phyloP scores from a whole-genome alignment of 306 rosid genomes.

The Medicago lupulina region DNA sequence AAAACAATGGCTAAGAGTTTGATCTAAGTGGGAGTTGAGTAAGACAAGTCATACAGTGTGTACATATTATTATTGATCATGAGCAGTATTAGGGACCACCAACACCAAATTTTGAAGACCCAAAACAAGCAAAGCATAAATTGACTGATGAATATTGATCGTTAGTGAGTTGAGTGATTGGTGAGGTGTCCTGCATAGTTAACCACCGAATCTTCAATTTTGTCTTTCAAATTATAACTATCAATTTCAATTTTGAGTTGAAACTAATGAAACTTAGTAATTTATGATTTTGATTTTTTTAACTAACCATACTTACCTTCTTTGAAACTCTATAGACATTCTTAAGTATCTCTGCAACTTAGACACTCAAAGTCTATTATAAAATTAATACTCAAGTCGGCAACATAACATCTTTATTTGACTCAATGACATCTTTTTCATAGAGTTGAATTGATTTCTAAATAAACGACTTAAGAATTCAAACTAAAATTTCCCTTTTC shows the following conservation, averaged over 20 bases:
- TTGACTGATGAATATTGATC: constrained; percentile 32
- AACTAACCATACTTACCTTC: too few relatives aligned
- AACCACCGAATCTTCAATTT: constrained; percentile 17
- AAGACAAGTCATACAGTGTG: constrained; percentile 48
- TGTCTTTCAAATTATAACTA: constrained; percentile 6
- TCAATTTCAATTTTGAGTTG: not conserved
- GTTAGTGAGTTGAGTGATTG: constrained; percentile 20
- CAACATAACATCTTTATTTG: too few relatives aligned
- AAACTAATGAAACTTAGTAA: not conserved
- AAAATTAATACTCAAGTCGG: too few relatives aligned
- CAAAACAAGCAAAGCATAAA: constrained; percentile 47
- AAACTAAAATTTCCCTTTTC: too few relatives aligned
- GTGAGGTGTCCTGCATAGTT: constrained; percentile 31
- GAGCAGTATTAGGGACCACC: constrained; percentile 49
- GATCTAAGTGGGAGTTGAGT: constrained; percentile 58
- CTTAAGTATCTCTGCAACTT: too few relatives aligned
- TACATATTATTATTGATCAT: constrained; percentile 42
- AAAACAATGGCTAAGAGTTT: constrained; percentile 22
- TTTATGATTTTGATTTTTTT: too few relatives aligned
- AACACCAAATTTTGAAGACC: constrained; percentile 39
- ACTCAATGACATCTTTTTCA: too few relatives aligned
- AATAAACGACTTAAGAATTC: too few relatives aligned
- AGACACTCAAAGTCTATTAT: too few relatives aligned
- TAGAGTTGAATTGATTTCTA: too few relatives aligned
- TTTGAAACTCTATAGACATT: too few relatives aligned